Evolutionary conservation across 2,329 filamentous ascomycete genomes (phyloP).

Genomic region (Ophiocordyceps camponoti-leonardi): DNA sequence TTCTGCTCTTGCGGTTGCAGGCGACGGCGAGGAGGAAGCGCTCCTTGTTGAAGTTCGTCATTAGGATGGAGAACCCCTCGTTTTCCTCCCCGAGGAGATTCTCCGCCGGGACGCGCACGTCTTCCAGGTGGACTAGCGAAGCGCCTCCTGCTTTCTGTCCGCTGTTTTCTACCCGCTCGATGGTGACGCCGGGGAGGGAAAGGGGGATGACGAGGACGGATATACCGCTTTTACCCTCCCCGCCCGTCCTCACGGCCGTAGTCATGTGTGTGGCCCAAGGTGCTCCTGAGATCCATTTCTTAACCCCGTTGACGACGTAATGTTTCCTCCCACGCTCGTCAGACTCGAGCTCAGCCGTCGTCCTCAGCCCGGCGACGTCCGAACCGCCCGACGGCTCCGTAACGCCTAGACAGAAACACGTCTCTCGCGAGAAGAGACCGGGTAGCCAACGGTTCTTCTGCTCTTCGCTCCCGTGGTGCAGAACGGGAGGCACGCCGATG

Average conservation of each 20-base stretch:
- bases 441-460: constrained; percentile 51
- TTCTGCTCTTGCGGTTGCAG: constrained; percentile 38
- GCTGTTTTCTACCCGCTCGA: constrained; percentile 40
- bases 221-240: constrained; percentile 28
- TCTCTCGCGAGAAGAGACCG: constrained; percentile 50
- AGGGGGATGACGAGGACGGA: constrained; percentile 40
- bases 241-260: constrained; percentile 60
- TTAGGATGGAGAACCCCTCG: constrained; percentile 70
- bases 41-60: constrained; percentile 83
- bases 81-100: constrained; percentile 69
- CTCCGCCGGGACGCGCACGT: constrained; percentile 68
- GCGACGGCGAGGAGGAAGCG: constrained; percentile 43
- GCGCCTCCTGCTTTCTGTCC: constrained; percentile 63
- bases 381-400: constrained; percentile 73
- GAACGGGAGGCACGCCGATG: constrained; percentile 47
- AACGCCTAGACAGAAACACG: constrained; percentile 79
- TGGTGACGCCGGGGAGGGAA: constrained; percentile 27
- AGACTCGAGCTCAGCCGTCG: constrained; percentile 58
- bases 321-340: constrained; percentile 21
- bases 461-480: constrained; percentile 45
- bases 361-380: constrained; percentile 65
- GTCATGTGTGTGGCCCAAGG: constrained; percentile 74
- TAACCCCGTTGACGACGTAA: constrained; percentile 45
- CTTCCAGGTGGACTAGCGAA: constrained; percentile 66
- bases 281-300: constrained; percentile 60